These are phyloP conservation scores for Candida verbasci DNA, from an alignment of 805 yeast genomes.

Conservation along the genomic window DNA sequence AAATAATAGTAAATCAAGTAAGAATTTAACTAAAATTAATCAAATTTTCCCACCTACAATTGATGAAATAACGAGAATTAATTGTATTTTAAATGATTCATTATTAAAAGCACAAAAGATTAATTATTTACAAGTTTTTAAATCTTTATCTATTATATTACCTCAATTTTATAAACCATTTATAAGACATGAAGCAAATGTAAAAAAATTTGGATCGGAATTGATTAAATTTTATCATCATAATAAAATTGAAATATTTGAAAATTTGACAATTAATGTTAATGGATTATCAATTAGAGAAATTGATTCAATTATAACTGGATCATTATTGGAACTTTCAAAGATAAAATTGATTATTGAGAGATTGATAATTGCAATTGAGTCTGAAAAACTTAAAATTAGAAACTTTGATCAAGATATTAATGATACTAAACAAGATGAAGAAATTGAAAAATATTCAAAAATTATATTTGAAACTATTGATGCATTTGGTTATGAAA, in stretches of 20 bases:
- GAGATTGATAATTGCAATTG: slow-evolving; percentile 49
- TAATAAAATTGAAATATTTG: slow-evolving; percentile 21
- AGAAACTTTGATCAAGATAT: not conserved
- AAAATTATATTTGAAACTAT: slow-evolving; percentile 59
- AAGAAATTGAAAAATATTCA: slow-evolving; percentile 28
- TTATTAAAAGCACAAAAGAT: slow-evolving; percentile 59
- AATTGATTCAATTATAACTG: slow-evolving; percentile 50
- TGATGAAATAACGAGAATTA: slow-evolving; percentile 87
- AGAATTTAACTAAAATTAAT: slow-evolving; percentile 62
- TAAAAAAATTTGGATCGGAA: slow-evolving; percentile 57
- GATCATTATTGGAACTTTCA: slow-evolving; percentile 62
- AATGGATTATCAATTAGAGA: slow-evolving; percentile 23
- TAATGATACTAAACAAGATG: slow-evolving; percentile 3
- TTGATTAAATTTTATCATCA: slow-evolving; percentile 37
- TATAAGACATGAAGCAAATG: slow-evolving; percentile 91
- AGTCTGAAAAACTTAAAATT: slow-evolving; percentile 3
- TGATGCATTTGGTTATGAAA: slow-evolving; percentile 70
- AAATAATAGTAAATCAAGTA: slow-evolving; percentile 25
- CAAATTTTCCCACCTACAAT: slow-evolving; percentile 89
- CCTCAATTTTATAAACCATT: slow-evolving; percentile 93
- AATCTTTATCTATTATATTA: slow-evolving; percentile 75
- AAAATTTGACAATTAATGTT: slow-evolving; percentile 24
- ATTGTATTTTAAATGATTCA: slow-evolving; percentile 78
- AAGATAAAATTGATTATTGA: slow-evolving; percentile 65
- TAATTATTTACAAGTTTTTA: slow-evolving; percentile 74